Base-by-base conservation (phyloP, 1,139 yeast species). In the Pichia sp. region DNA sequence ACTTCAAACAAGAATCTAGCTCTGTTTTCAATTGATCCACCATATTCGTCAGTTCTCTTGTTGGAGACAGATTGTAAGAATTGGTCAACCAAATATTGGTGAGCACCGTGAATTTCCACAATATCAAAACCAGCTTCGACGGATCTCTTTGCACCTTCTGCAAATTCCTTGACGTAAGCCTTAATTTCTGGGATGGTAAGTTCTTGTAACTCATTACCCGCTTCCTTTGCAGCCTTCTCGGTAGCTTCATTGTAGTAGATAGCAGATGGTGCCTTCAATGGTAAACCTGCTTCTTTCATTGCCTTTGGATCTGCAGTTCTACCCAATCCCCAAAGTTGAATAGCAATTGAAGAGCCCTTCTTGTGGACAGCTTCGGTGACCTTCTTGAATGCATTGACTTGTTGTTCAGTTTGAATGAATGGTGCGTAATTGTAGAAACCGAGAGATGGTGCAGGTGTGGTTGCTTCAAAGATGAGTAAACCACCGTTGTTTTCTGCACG, bases 271-370 rank as follows among this genome's bases (percentile, higher is more conserved):
- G 66, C 77, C 18, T 69, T 63, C 3, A 66, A 48, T 20, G 64
- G 53, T 16, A 48, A 41, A 3, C 67, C 67, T 30, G 47, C 42
- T 30, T 52, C 48, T 37, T 71, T 69, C 47, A 71, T 52, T 20
- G 58, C 49, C 6, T 49, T 58, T 9, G 78, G 67, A 41, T 52
- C 61, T 6, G 73, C 75, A 28, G 62, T 64, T 52, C 83, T 65
- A 34, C 86, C 87, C 37, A 76, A 53, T 30, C 62, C 66, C 80
- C 82, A 77, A 30, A 81, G 51, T 58, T 82, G 91, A 29, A 67
- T 49, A 40, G 71, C 64, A 14, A 72, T 55, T 41, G 55, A 66
- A 1, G 82, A 68, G 22, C 69, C 65, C 46, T 77, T 69, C 30
- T 59, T 53, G 52, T 77, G 84, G n/a, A 67, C 74, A 44, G 63